phyloP scores from a whole-genome alignment of 129 eudicot genomes.

The Solidago caesia region DNA sequence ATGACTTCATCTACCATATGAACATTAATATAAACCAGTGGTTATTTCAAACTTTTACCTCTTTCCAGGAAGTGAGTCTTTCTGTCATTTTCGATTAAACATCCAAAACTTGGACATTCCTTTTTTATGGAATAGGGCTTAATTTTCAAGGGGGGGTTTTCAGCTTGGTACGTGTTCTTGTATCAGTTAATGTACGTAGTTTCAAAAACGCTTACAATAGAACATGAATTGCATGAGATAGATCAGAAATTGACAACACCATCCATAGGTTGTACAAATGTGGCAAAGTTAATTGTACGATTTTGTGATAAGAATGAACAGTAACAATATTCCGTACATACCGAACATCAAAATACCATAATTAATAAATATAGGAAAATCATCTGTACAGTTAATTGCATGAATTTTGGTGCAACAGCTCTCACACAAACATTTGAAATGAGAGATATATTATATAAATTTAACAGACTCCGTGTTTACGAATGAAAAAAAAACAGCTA shows the following conservation, averaged over 20 bases:
- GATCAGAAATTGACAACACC: too few relatives aligned
- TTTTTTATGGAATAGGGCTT: background rate
- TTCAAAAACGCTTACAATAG: background rate
- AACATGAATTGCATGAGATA: background rate
- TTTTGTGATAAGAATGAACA: background rate
- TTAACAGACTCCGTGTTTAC: too few relatives aligned
- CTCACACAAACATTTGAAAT: too few relatives aligned
- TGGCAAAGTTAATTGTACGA: too few relatives aligned
- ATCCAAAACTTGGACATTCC: background rate
- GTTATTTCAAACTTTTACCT: background rate
- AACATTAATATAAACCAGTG: background rate
- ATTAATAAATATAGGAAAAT: too few relatives aligned
- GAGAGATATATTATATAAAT: too few relatives aligned
- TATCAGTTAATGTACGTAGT: background rate
- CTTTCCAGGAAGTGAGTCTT: background rate
- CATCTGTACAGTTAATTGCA: too few relatives aligned
- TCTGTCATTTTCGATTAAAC: background rate
- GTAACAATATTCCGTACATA: background rate
- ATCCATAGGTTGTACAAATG: too few relatives aligned
- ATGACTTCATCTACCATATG: background rate
- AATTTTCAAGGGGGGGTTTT: background rate
- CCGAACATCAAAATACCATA: background rate
- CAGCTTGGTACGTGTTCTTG: background rate
- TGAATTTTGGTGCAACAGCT: too few relatives aligned
- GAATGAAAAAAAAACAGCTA: too few relatives aligned